These are phyloP conservation scores for Allium cepa DNA, from an alignment of 106 monocot species.

Conservation along the genomic window DNA sequence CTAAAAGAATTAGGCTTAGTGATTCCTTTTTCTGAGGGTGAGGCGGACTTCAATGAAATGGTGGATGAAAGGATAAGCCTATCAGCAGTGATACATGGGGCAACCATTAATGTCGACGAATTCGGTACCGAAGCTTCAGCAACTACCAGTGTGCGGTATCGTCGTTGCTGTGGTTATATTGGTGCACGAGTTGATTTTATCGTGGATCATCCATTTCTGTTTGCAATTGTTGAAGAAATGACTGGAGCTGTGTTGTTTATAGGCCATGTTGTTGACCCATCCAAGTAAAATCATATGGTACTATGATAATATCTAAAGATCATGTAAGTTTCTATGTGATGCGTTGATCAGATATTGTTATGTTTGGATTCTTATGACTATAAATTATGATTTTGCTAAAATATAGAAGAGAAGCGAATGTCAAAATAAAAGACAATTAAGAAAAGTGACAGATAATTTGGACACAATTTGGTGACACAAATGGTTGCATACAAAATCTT, in stretches of 20 bases:
- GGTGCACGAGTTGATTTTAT: conserved; percentile 6
- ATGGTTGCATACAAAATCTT: too few relatives aligned
- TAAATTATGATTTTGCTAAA: too few relatives aligned
- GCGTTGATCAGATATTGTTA: too few relatives aligned
- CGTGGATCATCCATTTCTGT: conserved; percentile 39
- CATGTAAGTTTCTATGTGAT: too few relatives aligned
- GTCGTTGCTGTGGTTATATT: neutral
- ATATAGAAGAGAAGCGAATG: too few relatives aligned
- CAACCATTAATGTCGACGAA: conserved; percentile 21
- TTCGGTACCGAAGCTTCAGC: conserved; percentile 21
- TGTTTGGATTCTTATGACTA: too few relatives aligned
- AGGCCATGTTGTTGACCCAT: conserved; percentile 14
- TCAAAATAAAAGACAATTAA: too few relatives aligned
- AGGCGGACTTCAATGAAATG: conserved; percentile 19
- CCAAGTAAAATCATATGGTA: neutral
- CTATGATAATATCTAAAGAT: too few relatives aligned
- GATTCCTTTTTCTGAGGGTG: neutral
- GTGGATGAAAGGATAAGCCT: neutral
- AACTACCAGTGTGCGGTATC: neutral
- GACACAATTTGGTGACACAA: too few relatives aligned
- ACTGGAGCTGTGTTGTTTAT: conserved; percentile 12
- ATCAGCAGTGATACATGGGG: conserved; percentile 17
- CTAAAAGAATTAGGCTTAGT: conserved; percentile 11
- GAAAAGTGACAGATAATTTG: too few relatives aligned
- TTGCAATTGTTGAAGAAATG: conserved; percentile 19